Conservation (phyloP, 2,329 filamentous ascomycete genomes). For the Myrmaecium sp. region DNA sequence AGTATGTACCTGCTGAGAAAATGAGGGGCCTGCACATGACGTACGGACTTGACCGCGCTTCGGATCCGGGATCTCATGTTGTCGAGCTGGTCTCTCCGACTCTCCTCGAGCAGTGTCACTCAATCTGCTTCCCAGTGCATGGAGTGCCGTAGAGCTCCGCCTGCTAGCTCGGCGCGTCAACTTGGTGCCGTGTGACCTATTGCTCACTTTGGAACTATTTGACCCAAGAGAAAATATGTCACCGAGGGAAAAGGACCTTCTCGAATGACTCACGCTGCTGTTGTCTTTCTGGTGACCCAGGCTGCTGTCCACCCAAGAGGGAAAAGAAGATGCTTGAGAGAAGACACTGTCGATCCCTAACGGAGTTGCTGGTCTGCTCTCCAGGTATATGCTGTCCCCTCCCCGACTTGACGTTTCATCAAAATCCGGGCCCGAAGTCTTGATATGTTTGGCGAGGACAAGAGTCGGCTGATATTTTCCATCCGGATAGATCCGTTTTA, state of each 20-base stretch:
- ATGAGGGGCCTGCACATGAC: constrained; percentile 10
- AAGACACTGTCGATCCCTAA: constrained; percentile 15
- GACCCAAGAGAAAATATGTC: constrained; percentile 24
- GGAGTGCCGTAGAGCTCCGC: constrained; percentile 17
- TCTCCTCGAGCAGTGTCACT: constrained; percentile 19
- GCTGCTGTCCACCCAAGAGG: constrained; percentile 5
- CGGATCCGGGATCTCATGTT: constrained; percentile 20
- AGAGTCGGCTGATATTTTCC: constrained; percentile 29
- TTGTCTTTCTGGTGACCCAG: constrained; percentile 7
- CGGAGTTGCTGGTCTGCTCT: constrained; percentile 22
- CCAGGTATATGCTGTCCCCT: constrained; percentile 21
- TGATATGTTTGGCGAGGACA: constrained; percentile 27
- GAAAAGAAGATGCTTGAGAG: constrained; percentile 7
- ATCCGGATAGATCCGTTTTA: constrained; percentile 28
- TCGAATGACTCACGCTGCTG: constrained; percentile 15
- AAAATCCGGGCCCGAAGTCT: constrained; percentile 14
- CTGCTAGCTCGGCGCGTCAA: constrained; percentile 15
- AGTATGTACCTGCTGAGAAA: neutral
- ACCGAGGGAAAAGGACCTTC: constrained; percentile 34
- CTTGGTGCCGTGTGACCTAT: constrained; percentile 12
- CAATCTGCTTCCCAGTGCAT: constrained; percentile 21
- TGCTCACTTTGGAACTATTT: constrained; percentile 23
- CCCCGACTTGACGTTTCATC: constrained; percentile 21
- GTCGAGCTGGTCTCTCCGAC: constrained; percentile 16
- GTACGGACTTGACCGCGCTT: constrained; percentile 13